Conservation (phyloP, 495 filamentous ascomycete genomes). For the Penicillium waksmanii region DNA sequence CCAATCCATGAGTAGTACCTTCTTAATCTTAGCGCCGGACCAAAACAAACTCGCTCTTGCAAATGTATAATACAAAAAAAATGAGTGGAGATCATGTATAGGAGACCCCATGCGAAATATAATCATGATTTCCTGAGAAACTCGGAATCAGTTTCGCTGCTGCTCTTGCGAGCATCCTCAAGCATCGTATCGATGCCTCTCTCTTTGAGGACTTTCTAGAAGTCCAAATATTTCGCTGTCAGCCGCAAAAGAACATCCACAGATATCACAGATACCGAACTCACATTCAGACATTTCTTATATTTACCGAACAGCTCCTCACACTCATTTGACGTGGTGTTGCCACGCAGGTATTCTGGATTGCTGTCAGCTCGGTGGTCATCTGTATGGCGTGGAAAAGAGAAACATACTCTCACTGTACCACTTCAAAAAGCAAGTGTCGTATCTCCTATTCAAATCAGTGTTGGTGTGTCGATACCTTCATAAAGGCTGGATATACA, state of each 20-base stretch:
- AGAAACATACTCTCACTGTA: conserved; percentile 82
- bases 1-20: too few relatives aligned
- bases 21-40: not conserved
- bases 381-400: not conserved
- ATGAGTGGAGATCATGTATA: conserved; percentile 13
- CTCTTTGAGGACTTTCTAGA: conserved; percentile 77
- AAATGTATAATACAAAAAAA: not conserved
- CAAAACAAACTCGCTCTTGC: not conserved
- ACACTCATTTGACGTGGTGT: conserved; percentile 81
- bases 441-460: conserved; percentile 66
- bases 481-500: conserved; percentile 7
- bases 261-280: conserved; percentile 24
- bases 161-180: conserved; percentile 80
- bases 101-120: not conserved
- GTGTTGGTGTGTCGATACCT: conserved; percentile 22
- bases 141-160: conserved; percentile 76
- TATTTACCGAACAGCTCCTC: conserved; percentile 83
- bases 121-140: conserved; percentile 58
- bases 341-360: conserved; percentile 82
- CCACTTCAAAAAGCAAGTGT: conserved; percentile 93
- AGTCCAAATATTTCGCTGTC: not conserved
- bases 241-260: not conserved
- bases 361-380: conserved; percentile 16
- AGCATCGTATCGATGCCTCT: conserved; percentile 85
- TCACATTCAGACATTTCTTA: conserved; percentile 76